Evolutionary conservation across 495 filamentous ascomycete genomes (phyloP).

Genomic region (Penicillium macrosclerotiorum): DNA sequence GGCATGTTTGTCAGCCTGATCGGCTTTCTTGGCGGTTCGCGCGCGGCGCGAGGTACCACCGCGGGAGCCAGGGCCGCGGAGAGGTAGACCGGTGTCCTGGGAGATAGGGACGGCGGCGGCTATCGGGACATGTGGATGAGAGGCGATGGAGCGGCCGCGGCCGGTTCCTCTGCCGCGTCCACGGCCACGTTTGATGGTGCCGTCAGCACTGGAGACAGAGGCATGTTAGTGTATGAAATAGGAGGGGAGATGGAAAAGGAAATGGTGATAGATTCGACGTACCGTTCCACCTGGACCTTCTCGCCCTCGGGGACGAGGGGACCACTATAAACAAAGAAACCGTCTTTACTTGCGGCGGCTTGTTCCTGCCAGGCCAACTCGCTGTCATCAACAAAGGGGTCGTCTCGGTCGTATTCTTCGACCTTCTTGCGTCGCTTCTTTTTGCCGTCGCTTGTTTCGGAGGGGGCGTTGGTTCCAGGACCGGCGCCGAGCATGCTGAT

Average conservation of each 20-base stretch:
- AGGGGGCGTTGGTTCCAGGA: slow-evolving; percentile 44
- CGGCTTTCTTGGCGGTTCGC: slow-evolving; percentile 73
- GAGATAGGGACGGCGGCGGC: slow-evolving; percentile 42
- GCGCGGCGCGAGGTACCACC: slow-evolving; percentile 82
- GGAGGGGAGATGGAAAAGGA: too few species aligned
- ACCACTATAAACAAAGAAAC: slow-evolving; percentile 85
- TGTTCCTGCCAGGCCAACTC: slow-evolving; percentile 95
- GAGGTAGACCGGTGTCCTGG: slow-evolving; percentile 46
- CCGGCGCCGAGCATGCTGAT: slow-evolving; percentile 66
- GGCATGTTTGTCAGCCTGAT: slow-evolving; percentile 56
- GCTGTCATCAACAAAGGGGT: slow-evolving; percentile 96
- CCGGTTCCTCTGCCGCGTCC: slow-evolving; percentile 65
- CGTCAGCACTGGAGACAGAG: slow-evolving; percentile 68
- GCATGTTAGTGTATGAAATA: too few species aligned
- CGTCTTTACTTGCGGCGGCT: slow-evolving; percentile 88
- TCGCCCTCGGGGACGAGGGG: slow-evolving; percentile 83
- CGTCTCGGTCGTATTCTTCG: slow-evolving; percentile 93
- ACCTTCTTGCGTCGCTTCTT: slow-evolving; percentile 76
- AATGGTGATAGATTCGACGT: slow-evolving; percentile 23
- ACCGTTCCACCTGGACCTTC: slow-evolving; percentile 80
- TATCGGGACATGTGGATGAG: slow-evolving; percentile 39
- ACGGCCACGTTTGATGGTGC: slow-evolving; percentile 73
- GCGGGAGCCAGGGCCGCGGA: slow-evolving; percentile 73
- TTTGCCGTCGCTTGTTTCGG: slow-evolving; percentile 54
- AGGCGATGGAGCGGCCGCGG: slow-evolving; percentile 39